Percentiles rank a stretch among this genome's conserved stretches.
Evolutionary conservation across 1,139 yeast species (phyloP).

Genomic region (Yamadazyma aaseri): DNA sequence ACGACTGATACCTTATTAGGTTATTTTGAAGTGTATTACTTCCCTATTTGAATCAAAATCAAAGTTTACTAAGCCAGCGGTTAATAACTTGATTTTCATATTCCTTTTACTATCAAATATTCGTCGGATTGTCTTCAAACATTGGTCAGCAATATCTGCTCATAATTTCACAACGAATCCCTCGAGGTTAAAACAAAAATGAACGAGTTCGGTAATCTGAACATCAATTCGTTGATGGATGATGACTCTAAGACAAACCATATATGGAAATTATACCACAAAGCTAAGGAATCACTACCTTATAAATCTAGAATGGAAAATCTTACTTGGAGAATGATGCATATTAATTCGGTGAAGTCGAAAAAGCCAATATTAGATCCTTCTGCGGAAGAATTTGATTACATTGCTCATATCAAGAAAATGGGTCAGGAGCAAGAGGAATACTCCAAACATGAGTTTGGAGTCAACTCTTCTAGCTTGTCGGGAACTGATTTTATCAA

Average conservation of each 20-base stretch:
- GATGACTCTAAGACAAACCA: slow-evolving; percentile 31
- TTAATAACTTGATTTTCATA: too few species aligned
- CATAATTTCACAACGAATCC: too few species aligned
- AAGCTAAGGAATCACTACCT: slow-evolving; percentile 77
- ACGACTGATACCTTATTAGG: too few species aligned
- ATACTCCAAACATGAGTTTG: slow-evolving; percentile 1
- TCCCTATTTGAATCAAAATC: too few species aligned
- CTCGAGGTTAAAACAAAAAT: too few species aligned
- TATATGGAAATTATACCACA: slow-evolving; percentile 78
- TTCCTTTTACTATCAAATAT: too few species aligned
- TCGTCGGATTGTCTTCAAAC: too few species aligned
- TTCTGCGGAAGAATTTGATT: slow-evolving; percentile 58
- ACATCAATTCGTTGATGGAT: slow-evolving; percentile 10
- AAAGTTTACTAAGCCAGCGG: too few species aligned
- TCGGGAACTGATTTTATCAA: slow-evolving; percentile 2
- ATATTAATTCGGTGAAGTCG: slow-evolving; percentile 40
- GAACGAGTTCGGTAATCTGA: slow-evolving; percentile 4
- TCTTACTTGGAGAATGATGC: slow-evolving; percentile 85
- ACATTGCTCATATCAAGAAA: slow-evolving; percentile 63
- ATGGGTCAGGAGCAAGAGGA: slow-evolving; percentile 38
- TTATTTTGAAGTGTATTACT: too few species aligned
- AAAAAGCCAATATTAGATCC: slow-evolving; percentile 25
- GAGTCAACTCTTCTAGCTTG: not conserved
- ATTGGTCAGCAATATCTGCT: too few species aligned
- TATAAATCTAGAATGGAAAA: slow-evolving; percentile 76